Percentiles rank a stretch among this genome's conserved stretches.
Conservation (phyloP, 2,329 filamentous ascomycete species). For the Aspergillus terreus region DNA sequence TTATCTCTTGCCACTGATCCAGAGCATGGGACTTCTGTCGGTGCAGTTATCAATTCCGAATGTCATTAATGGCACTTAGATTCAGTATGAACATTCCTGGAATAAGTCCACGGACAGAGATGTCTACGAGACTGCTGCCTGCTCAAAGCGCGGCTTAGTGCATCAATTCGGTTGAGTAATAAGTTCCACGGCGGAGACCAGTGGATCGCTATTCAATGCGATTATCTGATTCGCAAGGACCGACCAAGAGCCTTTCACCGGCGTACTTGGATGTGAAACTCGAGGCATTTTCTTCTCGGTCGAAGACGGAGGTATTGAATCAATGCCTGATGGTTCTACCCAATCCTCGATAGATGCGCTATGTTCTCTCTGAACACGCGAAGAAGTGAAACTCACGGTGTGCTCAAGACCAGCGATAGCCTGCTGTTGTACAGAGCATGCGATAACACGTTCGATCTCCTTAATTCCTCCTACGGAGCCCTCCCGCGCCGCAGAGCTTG, state of each 20-base stretch:
- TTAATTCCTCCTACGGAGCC: conserved; percentile 4
- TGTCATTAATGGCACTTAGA: no score
- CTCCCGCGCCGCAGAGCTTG: conserved; percentile 9
- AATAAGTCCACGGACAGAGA: not conserved
- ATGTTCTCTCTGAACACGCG: not conserved
- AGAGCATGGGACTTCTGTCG: no score
- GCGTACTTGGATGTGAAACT: conserved; percentile 3
- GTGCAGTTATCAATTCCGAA: no score
- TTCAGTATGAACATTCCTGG: not conserved
- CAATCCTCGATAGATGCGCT: not conserved
- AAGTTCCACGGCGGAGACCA: conserved; percentile 3
- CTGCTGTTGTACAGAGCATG: no score
- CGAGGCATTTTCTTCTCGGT: conserved; percentile 9
- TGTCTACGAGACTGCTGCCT: not conserved
- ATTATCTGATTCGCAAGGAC: conserved; percentile 6
- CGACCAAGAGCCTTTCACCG: conserved; percentile 7
- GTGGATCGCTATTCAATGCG: conserved; percentile 8
- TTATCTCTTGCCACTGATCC: no score
- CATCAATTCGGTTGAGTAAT: conserved; percentile 8
- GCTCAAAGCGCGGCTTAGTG: conserved; percentile 2
- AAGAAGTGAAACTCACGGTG: not conserved
- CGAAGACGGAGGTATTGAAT: no score
- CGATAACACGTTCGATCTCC: not conserved
- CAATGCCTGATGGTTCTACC: no score
- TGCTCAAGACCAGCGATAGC: not conserved